phyloP scores from a whole-genome alignment of 2,329 filamentous ascomycete genomes.

The Aspergillus fructus region DNA sequence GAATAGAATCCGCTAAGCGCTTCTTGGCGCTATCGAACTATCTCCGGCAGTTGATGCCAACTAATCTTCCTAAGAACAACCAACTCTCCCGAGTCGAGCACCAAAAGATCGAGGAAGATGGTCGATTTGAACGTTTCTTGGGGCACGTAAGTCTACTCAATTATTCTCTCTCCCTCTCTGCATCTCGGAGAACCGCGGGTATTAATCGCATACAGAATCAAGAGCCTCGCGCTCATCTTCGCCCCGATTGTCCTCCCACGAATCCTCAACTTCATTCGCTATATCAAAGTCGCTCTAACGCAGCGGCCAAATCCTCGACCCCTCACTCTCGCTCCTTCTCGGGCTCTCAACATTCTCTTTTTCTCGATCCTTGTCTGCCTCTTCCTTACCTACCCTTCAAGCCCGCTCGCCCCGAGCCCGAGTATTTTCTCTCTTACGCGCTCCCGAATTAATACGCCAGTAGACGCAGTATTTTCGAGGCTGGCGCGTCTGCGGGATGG shows the following conservation, averaged over 20 bases:
- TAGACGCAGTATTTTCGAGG: slow-evolving; percentile 78
- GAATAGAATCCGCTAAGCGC: background rate
- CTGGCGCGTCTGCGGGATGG: slow-evolving; percentile 51
- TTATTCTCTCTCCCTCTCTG: too few species aligned
- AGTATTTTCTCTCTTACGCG: slow-evolving; percentile 79
- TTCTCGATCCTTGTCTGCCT: slow-evolving; percentile 54
- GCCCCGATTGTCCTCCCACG: slow-evolving; percentile 43
- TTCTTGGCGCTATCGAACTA: slow-evolving; percentile 19
- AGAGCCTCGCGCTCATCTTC: slow-evolving; percentile 45
- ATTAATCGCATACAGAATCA: slow-evolving; percentile 31
- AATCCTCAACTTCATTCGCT: slow-evolving; percentile 38
- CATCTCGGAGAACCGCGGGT: background rate
- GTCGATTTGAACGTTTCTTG: slow-evolving; percentile 30
- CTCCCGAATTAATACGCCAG: slow-evolving; percentile 82
- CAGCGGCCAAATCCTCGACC: slow-evolving; percentile 39
- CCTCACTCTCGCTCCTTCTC: slow-evolving; percentile 33
- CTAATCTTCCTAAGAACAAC: slow-evolving; percentile 11
- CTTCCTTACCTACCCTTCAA: slow-evolving; percentile 66
- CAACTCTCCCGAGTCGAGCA: background rate
- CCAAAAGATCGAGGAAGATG: slow-evolving; percentile 22
- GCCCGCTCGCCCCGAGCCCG: slow-evolving; percentile 48
- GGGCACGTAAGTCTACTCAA: slow-evolving; percentile 28
- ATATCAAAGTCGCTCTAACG: slow-evolving; percentile 32
- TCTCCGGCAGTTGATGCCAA: slow-evolving; percentile 12
- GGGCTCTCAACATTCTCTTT: slow-evolving; percentile 52